Base-by-base conservation (phyloP, 2,329 filamentous ascomycete genomes). In the Fusarium bactridioides region DNA sequence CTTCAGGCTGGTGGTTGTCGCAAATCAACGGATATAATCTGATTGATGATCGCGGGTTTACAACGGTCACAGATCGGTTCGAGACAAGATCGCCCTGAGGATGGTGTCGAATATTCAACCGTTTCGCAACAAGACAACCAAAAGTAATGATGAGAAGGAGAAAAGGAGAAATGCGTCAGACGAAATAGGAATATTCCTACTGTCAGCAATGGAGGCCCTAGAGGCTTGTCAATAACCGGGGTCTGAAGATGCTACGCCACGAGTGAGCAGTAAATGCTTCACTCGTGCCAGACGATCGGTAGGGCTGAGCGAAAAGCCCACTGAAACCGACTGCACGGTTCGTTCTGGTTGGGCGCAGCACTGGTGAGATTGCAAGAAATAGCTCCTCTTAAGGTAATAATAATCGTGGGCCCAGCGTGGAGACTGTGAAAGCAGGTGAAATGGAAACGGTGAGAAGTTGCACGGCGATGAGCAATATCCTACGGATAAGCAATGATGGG, bases 171-270 rank as follows among this genome's bases (percentile, higher is more conserved):
- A 25, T 19, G 29, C 69, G 57, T 60, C 47, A 66, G 67, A 64
- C 53, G 62, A 53, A 73, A 60, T 43, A 53, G 63, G 43, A 60
- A 64, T 57, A 25, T 72, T 73, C 64, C 59, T 57, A 62, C 61
- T 69, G 75, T 77, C 74, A 77, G 75, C 75, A 77, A 72, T n/a
- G 75, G 75, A 77, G 74, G 75, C 69, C 71, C 76, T 70, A 45
- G 64, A 73, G 65, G 67, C 64, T 64, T 61, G 64, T 67, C 64
- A 51, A 61, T 64, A 61, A 47, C 71, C 57, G 47, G 74, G 74
- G 68, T 74, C 60, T 56, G 41, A 56, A 43, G 67, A 73, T 76
- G 75, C 75, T 77, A 76, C 74, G 75, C 75, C 75, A 73, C 75
- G 67, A 66, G 48, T 61, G 70, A 72, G 72, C 72, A 73, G 75